Percentiles rank a stretch among this genome's conserved stretches.
Conservation (phyloP, 1,284 basidiomycete genomes). For the Austroboletus niveus region DNA sequence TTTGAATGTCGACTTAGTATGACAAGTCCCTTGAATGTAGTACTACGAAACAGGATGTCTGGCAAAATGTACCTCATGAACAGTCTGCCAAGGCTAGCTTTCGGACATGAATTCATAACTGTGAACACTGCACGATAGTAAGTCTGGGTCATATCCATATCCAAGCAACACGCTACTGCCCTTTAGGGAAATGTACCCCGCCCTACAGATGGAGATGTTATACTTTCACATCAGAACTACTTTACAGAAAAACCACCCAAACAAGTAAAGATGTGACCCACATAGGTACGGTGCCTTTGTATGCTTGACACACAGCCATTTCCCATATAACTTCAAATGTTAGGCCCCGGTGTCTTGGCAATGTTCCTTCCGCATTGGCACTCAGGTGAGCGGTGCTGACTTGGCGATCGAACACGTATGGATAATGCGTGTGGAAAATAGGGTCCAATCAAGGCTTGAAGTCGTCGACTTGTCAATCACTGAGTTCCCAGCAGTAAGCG, state of each 20-base stretch:
- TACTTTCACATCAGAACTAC: neutral
- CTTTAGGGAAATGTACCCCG: neutral
- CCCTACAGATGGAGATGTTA: neutral
- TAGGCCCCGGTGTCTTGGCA: conserved; percentile 9
- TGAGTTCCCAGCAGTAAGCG: conserved; percentile 7
- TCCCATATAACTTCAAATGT: neutral
- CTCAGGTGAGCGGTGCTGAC: neutral
- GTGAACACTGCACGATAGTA: no score
- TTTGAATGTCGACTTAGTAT: neutral
- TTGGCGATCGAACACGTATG: neutral
- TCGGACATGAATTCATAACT: neutral
- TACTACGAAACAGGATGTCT: no score
- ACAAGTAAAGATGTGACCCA: neutral
- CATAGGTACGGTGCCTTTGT: neutral
- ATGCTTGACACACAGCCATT: conserved; percentile 8
- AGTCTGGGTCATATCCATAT: no score
- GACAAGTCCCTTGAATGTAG: no score
- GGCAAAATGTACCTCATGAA: no score
- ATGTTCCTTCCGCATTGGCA: conserved; percentile 1
- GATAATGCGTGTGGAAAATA: neutral
- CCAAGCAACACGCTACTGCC: no score
- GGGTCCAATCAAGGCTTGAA: neutral
- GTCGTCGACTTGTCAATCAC: neutral
- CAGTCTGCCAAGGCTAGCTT: neutral
- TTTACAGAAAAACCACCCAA: neutral